These are phyloP conservation scores for Amoeboaphelidium occidentale DNA, from an alignment of 371 early-diverging fungal species.

Conservation along the genomic window DNA sequence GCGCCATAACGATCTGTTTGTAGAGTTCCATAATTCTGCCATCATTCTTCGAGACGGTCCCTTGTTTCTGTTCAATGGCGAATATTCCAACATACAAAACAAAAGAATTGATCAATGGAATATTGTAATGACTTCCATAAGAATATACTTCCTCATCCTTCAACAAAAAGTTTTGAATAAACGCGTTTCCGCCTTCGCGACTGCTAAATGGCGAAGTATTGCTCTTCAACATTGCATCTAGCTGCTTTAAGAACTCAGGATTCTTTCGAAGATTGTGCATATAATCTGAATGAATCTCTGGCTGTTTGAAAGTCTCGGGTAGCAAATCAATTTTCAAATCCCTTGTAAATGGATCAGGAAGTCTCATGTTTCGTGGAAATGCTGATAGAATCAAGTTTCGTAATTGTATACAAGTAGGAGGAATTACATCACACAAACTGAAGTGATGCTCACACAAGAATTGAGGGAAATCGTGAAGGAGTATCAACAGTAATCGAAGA, in stretches of 20 bases:
- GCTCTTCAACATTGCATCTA: too few species aligned
- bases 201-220: not conserved
- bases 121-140: conserved; percentile 32
- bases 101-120: conserved; percentile 54
- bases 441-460: conserved; percentile 82
- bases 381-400: conserved; percentile 83
- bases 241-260: conserved; percentile 25
- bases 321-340: conserved; percentile 74
- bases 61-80: conserved; percentile 34
- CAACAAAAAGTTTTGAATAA: too few species aligned
- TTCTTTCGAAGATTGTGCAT: not conserved
- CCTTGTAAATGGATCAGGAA: conserved; percentile 90
- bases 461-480: conserved; percentile 93
- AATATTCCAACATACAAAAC: conserved; percentile 66
- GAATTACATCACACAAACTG: conserved; percentile 75
- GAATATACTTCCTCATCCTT: not conserved
- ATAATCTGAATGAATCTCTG: conserved; percentile 51
- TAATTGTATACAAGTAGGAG: conserved; percentile 74
- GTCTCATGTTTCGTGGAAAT: conserved; percentile 71
- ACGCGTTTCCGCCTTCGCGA: too few species aligned
- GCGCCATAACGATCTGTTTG: conserved; percentile 39
- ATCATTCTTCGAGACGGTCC: conserved; percentile 4
- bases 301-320: conserved; percentile 57
- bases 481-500: conserved; percentile 61
- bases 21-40: conserved; percentile 39